A percentile compares a stretch with the other conserved stretches of the same genome.
Evolutionary conservation across 176 grass and related monocot species (phyloP).

Genomic region (Phoenix dactylifera): DNA sequence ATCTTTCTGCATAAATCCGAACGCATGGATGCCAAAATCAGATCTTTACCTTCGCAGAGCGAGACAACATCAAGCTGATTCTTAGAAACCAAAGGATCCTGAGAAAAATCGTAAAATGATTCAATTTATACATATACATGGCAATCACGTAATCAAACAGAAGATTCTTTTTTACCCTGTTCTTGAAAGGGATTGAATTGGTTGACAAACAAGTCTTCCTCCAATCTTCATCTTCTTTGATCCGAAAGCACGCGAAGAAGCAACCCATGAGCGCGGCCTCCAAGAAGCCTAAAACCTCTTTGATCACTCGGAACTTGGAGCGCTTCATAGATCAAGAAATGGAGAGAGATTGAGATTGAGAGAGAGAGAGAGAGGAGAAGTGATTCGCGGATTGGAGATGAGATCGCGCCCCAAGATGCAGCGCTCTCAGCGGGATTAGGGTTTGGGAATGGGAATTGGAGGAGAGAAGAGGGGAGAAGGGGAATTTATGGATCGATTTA

Average conservation of each 20-base stretch:
- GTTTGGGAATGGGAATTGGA: neutral
- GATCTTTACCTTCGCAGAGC: neutral
- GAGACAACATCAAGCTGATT: neutral
- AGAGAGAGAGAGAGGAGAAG: neutral
- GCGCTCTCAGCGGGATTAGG: no score
- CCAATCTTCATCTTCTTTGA: neutral
- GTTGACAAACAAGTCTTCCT: neutral
- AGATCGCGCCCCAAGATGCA: no score
- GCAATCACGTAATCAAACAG: neutral
- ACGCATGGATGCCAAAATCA: neutral
- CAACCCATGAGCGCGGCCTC: slow-evolving; percentile 13
- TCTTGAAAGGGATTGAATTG: neutral
- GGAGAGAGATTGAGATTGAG: neutral
- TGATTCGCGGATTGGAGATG: no score
- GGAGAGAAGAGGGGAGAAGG: neutral
- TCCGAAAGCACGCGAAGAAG: slow-evolving; percentile 21
- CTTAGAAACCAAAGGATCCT: slow-evolving; percentile 6
- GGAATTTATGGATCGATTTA: no score
- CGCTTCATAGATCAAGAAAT: slow-evolving; percentile 1
- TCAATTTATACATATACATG: neutral
- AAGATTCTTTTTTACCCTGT: neutral
- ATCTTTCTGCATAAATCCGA: no score
- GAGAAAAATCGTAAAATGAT: neutral
- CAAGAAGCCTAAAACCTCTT: slow-evolving; percentile 6
- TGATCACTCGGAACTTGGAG: slow-evolving; percentile 4